Base-by-base conservation (phyloP, 164 flowering plant genomes). In the Santalum album region DNA sequence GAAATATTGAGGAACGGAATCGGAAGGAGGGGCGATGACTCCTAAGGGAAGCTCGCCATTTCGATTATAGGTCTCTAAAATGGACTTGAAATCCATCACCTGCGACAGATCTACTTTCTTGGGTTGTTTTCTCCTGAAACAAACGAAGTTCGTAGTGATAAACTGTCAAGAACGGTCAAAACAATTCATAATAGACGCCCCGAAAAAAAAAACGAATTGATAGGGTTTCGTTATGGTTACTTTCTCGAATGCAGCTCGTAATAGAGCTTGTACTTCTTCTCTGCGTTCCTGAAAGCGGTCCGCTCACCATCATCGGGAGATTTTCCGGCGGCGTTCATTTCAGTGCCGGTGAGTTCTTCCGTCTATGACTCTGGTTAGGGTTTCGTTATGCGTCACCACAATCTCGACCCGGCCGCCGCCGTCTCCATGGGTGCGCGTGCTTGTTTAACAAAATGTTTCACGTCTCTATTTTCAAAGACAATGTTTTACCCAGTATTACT, bases 221-320 rank as follows among this genome's bases (percentile, higher is more conserved):
- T 14, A 12, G 12, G 45, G 42, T 12, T 38, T 0, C 12, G 40
- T 36, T 42, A 5, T 2, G 20, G n/a, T n/a, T 18, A 42, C 45
- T 42, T 42, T 66, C 67, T 83, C 18, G 67, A 19, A 24, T 42
- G 46, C 43, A 66, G 48, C 7, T 73, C 78, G 66, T 86, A 82
- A 54, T 83, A 89, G 19, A 92, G 86, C 73, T 89, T 92, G 83
- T 89, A 92, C 56, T 82, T 83, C 87, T 92, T 92, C 78, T 92
- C 99, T 1, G 96, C 86, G 66, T 47, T 70, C 46, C 91, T 71
- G 74, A 92, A 89, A 21, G 94, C 96, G 0, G 96, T 84, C 25
- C 85, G 71, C 61, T 87, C 96, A 5, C 6, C 34, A 29, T 29
- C 34, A 9, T 29, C 34, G 34, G 34, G 9, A 29, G 34, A 4